Conservation (phyloP, 1,139 yeast species). For the Taphrina wiesneri region DNA sequence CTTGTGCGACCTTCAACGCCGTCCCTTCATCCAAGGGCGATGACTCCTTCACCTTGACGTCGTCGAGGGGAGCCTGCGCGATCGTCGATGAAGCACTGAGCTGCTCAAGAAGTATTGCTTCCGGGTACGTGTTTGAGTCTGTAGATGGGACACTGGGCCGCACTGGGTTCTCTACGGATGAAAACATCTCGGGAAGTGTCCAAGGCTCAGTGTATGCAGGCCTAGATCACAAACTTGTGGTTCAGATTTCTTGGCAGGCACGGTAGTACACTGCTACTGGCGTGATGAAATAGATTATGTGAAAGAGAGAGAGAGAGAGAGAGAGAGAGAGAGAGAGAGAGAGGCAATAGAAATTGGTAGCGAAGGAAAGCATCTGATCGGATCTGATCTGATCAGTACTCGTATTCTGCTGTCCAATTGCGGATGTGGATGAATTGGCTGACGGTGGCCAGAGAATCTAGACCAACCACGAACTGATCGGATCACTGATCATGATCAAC, state of each 20-base stretch:
- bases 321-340: too few relatives aligned
- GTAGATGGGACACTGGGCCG: slow-evolving; percentile 1
- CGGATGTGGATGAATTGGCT: too few relatives aligned
- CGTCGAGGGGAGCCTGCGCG: slow-evolving; percentile 3
- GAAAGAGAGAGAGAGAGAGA: too few relatives aligned
- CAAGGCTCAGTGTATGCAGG: slow-evolving; percentile 2
- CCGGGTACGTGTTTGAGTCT: slow-evolving; percentile 4
- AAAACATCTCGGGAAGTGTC: neutral
- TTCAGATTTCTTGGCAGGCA: neutral
- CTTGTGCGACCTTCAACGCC: slow-evolving; percentile 75
- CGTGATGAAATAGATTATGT: neutral
- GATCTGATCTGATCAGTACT: too few relatives aligned
- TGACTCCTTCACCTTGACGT: neutral
- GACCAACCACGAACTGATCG: too few relatives aligned
- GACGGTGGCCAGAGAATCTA: too few relatives aligned
- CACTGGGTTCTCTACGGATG: neutral
- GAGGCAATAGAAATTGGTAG: too few relatives aligned
- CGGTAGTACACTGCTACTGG: neutral
- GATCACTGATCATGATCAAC: too few relatives aligned
- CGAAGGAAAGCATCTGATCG: too few relatives aligned
- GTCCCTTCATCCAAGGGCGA: neutral
- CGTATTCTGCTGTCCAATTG: too few relatives aligned
- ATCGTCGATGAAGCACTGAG: neutral
- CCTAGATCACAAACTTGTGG: neutral
- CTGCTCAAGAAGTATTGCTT: neutral